Percentiles rank a stretch among this genome's conserved stretches.
These are phyloP conservation scores for Falciphora oryzae DNA, from an alignment of 2,329 filamentous ascomycete genomes.

Conservation along the genomic window DNA sequence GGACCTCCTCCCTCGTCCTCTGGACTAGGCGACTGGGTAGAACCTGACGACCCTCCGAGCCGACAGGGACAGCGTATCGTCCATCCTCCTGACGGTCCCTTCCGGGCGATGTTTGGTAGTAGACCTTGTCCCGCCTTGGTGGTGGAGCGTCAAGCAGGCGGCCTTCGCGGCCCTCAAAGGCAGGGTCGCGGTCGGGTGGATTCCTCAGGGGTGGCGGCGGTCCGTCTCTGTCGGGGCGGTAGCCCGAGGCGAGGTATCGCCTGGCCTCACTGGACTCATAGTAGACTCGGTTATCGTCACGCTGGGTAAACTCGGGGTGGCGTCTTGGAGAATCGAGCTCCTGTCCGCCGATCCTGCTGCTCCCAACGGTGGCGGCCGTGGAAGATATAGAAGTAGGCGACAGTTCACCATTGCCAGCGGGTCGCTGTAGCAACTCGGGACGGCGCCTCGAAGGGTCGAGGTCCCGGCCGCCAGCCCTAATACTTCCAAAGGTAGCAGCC, in stretches of 20 bases:
- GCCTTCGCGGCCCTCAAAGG: not conserved
- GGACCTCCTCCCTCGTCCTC: not conserved
- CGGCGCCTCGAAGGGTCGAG: not conserved
- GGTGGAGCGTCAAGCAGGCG: not conserved
- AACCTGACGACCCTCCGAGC: too few relatives aligned
- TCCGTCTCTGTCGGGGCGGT: not conserved
- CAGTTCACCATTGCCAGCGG: not conserved
- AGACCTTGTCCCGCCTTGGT: slow-evolving; percentile 1
- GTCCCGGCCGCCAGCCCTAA: not conserved
- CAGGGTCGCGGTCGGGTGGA: not conserved
- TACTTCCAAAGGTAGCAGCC: not conserved
- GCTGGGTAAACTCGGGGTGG: not conserved
- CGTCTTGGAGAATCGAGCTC: not conserved
- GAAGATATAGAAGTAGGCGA: not conserved
- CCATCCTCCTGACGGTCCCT: not conserved
- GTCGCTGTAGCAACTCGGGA: not conserved
- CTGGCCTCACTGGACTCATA: not conserved
- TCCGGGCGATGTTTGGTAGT: not conserved
- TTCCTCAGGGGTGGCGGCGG: not conserved
- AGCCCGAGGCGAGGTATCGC: not conserved
- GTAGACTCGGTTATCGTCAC: slow-evolving; percentile 5
- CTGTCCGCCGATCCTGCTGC: not conserved
- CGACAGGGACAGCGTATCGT: too few relatives aligned
- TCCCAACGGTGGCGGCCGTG: not conserved
- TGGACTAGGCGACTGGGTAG: not conserved